These are phyloP conservation scores for Polychaeton citri DNA, from an alignment of 2,329 filamentous ascomycete genomes.

Conservation along the genomic window DNA sequence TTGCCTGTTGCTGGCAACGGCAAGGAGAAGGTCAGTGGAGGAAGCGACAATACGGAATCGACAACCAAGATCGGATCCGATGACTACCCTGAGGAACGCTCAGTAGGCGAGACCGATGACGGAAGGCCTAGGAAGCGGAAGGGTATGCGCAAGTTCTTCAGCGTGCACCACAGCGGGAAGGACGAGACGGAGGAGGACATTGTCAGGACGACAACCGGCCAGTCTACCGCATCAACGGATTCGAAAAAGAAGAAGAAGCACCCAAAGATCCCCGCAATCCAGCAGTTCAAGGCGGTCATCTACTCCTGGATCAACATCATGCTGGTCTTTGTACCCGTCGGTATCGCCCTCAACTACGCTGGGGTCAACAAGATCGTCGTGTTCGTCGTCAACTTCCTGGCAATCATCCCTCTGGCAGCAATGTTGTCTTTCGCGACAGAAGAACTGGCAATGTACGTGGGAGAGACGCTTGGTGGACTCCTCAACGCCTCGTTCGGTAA, in stretches of 20 bases:
- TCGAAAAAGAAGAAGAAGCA: constrained; percentile 14
- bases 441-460: constrained; percentile 64
- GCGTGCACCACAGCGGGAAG: constrained; percentile 10
- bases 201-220: constrained; percentile 6
- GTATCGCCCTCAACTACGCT: constrained; percentile 58
- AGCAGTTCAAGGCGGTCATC: constrained; percentile 60
- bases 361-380: constrained; percentile 42
- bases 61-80: not conserved
- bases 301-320: constrained; percentile 80
- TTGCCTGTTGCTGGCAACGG: constrained; percentile 4
- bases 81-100: constrained; percentile 2
- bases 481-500: constrained; percentile 83
- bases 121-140: constrained; percentile 9
- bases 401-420: constrained; percentile 78
- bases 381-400: constrained; percentile 86
- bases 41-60: constrained; percentile 4
- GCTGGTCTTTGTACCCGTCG: constrained; percentile 62
- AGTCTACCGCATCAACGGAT: constrained; percentile 7
- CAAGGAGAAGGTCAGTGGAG: constrained; percentile 3
- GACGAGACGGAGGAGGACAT: constrained; percentile 6
- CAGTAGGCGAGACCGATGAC: constrained; percentile 2
- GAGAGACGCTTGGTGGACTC: constrained; percentile 76
- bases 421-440: constrained; percentile 83
- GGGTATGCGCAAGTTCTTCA: constrained; percentile 10
- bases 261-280: constrained; percentile 16